Evolutionary conservation across 176 grass and related monocot genomes (phyloP).

Genomic region (Triticum aestivum): IWGSC_CS_RefSeq_v2.1 NC_057814.1:33367237-33367736

Average conservation of each 20-base stretch:
- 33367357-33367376: constrained; percentile 30
- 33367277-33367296: neutral
- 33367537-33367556: neutral
- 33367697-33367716: neutral
- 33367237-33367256: neutral
- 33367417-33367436: constrained; percentile 44
- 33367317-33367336: neutral
- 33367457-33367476: constrained; percentile 67
- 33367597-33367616: neutral
- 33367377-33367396: constrained; percentile 28
- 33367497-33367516: neutral
- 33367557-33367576: neutral
- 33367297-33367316: neutral
- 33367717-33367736: constrained; percentile 15
- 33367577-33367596: neutral
- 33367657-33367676: neutral
- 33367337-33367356: constrained; percentile 37
- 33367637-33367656: neutral
- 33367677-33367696: neutral
- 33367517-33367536: neutral
- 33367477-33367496: constrained; percentile 66
- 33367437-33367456: constrained; percentile 68
- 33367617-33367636: neutral
- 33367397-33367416: constrained; percentile 43
- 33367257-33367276: neutral